phyloP scores from a whole-genome alignment of 306 rosid species.

The Lagenaria siceraria region DNA sequence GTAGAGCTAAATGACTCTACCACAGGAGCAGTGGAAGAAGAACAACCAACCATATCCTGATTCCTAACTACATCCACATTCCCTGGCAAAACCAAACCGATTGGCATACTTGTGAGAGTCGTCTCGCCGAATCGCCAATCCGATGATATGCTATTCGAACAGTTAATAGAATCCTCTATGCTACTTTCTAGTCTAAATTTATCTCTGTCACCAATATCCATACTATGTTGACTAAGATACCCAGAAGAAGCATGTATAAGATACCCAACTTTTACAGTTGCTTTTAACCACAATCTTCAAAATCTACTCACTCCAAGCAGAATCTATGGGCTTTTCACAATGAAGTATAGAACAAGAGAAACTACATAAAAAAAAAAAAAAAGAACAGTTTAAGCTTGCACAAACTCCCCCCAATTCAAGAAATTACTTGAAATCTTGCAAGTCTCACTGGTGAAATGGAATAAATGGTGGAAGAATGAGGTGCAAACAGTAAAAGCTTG shows the following conservation, averaged over 20 bases:
- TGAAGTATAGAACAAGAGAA: neutral
- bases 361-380: no score
- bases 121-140: constrained; percentile 67
- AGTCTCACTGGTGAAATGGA: neutral
- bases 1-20: constrained; percentile 49
- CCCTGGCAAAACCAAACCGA: constrained; percentile 38
- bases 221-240: constrained; percentile 16
- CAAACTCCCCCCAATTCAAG: neutral
- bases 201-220: constrained; percentile 67
- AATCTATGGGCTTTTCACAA: neutral
- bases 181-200: constrained; percentile 48
- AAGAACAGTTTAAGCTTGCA: neutral
- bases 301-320: neutral
- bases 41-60: constrained; percentile 47
- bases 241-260: constrained; percentile 19
- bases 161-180: constrained; percentile 46
- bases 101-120: constrained; percentile 37
- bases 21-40: constrained; percentile 58
- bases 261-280: neutral
- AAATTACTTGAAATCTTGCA: neutral
- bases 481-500: neutral
- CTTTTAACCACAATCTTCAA: constrained; percentile 12
- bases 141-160: constrained; percentile 36
- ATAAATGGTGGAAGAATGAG: neutral
- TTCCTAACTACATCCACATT: constrained; percentile 34